These are phyloP conservation scores for Pichia nakasei DNA, from an alignment of 805 yeast species.

Conservation along the genomic window DNA sequence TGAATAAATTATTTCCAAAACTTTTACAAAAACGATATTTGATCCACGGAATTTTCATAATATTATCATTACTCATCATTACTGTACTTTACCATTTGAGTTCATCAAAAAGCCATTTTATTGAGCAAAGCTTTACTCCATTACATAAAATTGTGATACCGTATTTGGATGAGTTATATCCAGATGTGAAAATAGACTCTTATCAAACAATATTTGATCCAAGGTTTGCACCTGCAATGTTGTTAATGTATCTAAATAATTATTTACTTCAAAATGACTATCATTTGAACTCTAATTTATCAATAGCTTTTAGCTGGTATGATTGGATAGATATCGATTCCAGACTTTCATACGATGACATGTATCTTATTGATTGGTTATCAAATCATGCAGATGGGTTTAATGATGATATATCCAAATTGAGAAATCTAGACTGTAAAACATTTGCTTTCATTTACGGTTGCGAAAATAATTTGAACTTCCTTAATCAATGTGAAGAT, in stretches of 20 bases:
- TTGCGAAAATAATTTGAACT: slow-evolving; percentile 15
- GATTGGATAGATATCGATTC: slow-evolving; percentile 24
- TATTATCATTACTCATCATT: too few relatives aligned
- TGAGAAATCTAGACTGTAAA: slow-evolving; percentile 5
- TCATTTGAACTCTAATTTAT: slow-evolving; percentile 9
- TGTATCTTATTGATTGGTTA: slow-evolving; percentile 14
- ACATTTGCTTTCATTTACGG: slow-evolving; percentile 13
- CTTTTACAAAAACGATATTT: too few relatives aligned
- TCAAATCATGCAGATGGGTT: slow-evolving; percentile 8
- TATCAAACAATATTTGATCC: slow-evolving; percentile 11
- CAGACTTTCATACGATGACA: slow-evolving; percentile 16
- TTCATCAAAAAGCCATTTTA: too few relatives aligned
- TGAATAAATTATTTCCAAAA: too few relatives aligned
- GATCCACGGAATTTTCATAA: too few relatives aligned
- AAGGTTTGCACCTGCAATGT: slow-evolving; percentile 11
- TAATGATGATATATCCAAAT: slow-evolving; percentile 1
- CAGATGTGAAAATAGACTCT: not conserved
- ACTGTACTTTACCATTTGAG: too few relatives aligned
- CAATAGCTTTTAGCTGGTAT: slow-evolving; percentile 23
- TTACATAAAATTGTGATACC: slow-evolving; percentile 12
- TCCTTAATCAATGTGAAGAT: slow-evolving; percentile 6
- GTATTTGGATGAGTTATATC: slow-evolving; percentile 5
- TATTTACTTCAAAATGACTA: slow-evolving; percentile 2
- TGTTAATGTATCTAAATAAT: slow-evolving; percentile 9
- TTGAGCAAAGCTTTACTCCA: not conserved